Evolutionary conservation across 495 filamentous ascomycete species (phyloP), one percentile per base, ranked within the genome.

Genomic region (Extremus antarcticus): DNA sequence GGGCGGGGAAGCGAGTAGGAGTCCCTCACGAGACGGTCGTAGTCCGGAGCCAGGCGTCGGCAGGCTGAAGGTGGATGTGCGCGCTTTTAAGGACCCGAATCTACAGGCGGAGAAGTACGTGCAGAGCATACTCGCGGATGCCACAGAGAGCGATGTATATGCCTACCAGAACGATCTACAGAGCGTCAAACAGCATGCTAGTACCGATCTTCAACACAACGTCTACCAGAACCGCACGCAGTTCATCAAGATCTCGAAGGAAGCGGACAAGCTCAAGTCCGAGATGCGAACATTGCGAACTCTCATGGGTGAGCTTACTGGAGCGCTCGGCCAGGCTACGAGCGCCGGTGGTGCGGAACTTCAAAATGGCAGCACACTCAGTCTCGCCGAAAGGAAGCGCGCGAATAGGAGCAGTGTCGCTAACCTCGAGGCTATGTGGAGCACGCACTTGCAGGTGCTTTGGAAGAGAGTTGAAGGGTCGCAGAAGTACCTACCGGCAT

Each of bases 231-330:
- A 99, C 69, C 83, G 92, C 45, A 95, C 90, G 0, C 91, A 97
- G 63, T 99, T 99, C 70, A 95, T 99, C 74, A 91, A 94, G 63
- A 97, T 99, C 69, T 95, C 88, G 68, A 92, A 95, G 71, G 94
- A 99, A 70, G 94, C 94, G 1, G 92, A 99, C 64, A 95, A 95
- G 69, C 79, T 99, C 50, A 97, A 95, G 66, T 79, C 83, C 45
- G 92, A 99, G 68, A 97, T 99, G 91, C 81, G 90, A 21, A 84
- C 86, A 1, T 81, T 99, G 2, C 78, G 86, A 19, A 83, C 83
- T 43, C 75, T 96, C 43, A 94, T 97, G 81, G 83, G 86, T 22
- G 92, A 99, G 57, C 76, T 99, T 10, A 85, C 82, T 50, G 68
- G 71, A 20, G 82, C 88, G 0, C 70, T 96, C 8, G 79, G 85